Evolutionary conservation across 495 filamentous ascomycete species (phyloP).

Genomic region (Podospora tetraspora): DNA sequence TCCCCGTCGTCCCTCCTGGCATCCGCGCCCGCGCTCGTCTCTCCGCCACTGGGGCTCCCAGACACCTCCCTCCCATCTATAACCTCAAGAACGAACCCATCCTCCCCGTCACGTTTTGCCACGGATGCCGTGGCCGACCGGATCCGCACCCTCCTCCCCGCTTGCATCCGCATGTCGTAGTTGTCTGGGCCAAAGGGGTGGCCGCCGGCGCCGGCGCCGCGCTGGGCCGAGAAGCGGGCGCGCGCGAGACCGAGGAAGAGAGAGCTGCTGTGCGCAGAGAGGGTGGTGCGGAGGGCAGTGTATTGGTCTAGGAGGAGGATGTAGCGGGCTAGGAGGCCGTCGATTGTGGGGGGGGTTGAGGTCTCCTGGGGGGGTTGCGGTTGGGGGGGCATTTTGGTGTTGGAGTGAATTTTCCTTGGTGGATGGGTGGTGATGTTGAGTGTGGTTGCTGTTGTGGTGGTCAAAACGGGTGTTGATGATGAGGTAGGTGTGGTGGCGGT

Average conservation of each 20-base stretch:
- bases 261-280: conserved; percentile 52
- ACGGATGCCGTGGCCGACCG: not conserved
- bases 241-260: conserved; percentile 55
- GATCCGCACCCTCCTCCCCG: conserved; percentile 38
- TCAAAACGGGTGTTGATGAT: not conserved
- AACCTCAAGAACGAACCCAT: not conserved
- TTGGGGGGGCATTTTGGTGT: not conserved
- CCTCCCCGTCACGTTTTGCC: not conserved
- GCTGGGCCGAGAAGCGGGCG: conserved; percentile 63
- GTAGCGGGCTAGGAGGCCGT: conserved; percentile 63
- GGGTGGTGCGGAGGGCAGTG: conserved; percentile 51
- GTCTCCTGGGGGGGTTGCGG: not conserved
- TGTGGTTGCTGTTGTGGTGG: not conserved
- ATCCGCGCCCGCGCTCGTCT: not conserved
- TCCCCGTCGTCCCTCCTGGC: not conserved
- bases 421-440: not conserved
- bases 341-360: conserved; percentile 38
- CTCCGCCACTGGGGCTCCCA: not conserved
- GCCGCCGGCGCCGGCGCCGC: conserved; percentile 36
- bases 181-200: conserved; percentile 56
- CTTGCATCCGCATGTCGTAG: conserved; percentile 71
- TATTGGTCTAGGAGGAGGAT: conserved; percentile 66
- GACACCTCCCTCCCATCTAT: not conserved
- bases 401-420: too few species aligned
- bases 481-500: not conserved